phyloP scores from a whole-genome alignment of 495 filamentous ascomycete species.

The Daldinia decipiens region DNA sequence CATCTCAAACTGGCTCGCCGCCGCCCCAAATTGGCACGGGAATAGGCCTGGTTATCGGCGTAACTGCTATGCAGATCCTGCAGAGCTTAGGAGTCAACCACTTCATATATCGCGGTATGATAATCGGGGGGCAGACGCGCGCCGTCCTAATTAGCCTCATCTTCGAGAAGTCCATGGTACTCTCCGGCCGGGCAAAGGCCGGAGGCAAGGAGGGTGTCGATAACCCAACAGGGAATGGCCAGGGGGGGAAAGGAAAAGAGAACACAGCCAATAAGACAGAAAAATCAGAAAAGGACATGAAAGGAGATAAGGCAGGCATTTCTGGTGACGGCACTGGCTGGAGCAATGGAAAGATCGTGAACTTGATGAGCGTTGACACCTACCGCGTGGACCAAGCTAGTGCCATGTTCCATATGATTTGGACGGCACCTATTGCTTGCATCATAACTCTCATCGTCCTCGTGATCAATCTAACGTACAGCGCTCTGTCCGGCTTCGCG shows the following conservation, averaged over 20 bases:
- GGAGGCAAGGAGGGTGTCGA: conserved; percentile 62
- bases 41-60: conserved; percentile 78
- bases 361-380: conserved; percentile 93
- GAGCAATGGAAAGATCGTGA: conserved; percentile 89
- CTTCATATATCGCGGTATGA: conserved; percentile 83
- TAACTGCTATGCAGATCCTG: conserved; percentile 77
- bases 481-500: conserved; percentile 86
- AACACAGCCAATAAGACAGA: conserved; percentile 50
- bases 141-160: conserved; percentile 78
- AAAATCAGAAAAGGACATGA: conserved; percentile 49
- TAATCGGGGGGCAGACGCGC: conserved; percentile 79
- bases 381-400: conserved; percentile 87
- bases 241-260: conserved; percentile 50
- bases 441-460: conserved; percentile 81
- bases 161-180: conserved; percentile 83
- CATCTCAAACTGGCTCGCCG: conserved; percentile 58
- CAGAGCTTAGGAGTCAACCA: conserved; percentile 80
- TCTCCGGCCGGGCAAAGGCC: conserved; percentile 81
- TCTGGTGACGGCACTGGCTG: conserved; percentile 79
- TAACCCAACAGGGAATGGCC: conserved; percentile 20
- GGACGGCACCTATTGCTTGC: conserved; percentile 83
- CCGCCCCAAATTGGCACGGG: conserved; percentile 72
- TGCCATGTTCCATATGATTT: conserved; percentile 88
- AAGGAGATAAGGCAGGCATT: conserved; percentile 58
- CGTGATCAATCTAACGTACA: conserved; percentile 86